Percentiles rank a stretch among this genome's conserved stretches.
phyloP scores from a whole-genome alignment of 306 rosid genomes.

The Prunus davidiana region DNA sequence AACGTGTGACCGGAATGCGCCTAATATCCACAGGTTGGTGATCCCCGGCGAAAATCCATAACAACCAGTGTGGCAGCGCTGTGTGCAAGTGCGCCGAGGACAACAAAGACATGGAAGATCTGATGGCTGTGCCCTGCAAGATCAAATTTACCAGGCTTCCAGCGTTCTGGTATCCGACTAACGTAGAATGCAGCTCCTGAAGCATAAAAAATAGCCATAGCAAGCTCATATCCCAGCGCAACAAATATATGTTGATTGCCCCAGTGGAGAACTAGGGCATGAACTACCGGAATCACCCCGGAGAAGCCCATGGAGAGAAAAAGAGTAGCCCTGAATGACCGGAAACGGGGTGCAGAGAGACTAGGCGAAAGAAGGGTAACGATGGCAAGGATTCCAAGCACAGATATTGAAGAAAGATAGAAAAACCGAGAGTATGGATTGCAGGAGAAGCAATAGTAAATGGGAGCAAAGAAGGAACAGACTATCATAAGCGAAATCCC shows the following conservation, averaged over 20 bases:
- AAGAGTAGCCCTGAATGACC: constrained; percentile 58
- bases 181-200: constrained; percentile 70
- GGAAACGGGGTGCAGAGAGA: constrained; percentile 56
- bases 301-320: constrained; percentile 91
- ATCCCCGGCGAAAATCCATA: constrained; percentile 52
- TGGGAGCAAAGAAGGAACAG: constrained; percentile 80
- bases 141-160: constrained; percentile 90
- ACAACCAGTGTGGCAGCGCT: constrained; percentile 56
- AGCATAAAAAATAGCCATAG: constrained; percentile 70
- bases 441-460: constrained; percentile 78
- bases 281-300: constrained; percentile 72
- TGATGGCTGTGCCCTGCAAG: constrained; percentile 97
- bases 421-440: constrained; percentile 40
- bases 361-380: constrained; percentile 67
- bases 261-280: constrained; percentile 63
- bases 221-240: constrained; percentile 65
- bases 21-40: constrained; percentile 46
- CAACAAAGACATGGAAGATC: constrained; percentile 81
- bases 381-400: constrained; percentile 54
- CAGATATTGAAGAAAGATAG: constrained; percentile 65
- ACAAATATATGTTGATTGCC: constrained; percentile 38
- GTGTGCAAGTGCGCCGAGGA: constrained; percentile 81
- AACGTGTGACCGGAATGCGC: neutral
- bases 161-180: constrained; percentile 68
- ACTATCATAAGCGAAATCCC: constrained; percentile 90